Evolutionary conservation across 495 filamentous ascomycete species (phyloP), one percentile per base, ranked within the genome.

Genomic region (Aeminium ludgeri): DNA sequence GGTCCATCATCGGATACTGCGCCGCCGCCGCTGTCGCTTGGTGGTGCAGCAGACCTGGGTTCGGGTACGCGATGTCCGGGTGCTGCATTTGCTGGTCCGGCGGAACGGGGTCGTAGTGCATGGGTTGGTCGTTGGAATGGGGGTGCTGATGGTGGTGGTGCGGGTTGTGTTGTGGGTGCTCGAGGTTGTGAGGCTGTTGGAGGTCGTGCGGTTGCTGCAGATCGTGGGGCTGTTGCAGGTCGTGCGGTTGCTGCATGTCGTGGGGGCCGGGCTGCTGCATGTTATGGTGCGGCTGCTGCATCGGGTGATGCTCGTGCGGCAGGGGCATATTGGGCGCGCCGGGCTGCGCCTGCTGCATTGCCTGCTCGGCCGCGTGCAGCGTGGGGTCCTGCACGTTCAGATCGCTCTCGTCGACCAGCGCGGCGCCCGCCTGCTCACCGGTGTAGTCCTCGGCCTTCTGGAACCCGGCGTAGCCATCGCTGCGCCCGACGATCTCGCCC

Each of bases 401-500:
- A 27, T 46, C 47, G 28, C 23, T 43, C 16, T 41, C 43, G 34
- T 51, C 44, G 6, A 34, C 48, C 6, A 38, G 10, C 6, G 38
- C 38, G 2, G 30, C 34, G n/a, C 48, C 48, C 6, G 48, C 48
- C 18, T 39, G 34, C 32, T 46, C 43, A 15, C 48, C 48, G 8
- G 39, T 51, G 35, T 45, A 51, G 23, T 51, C 30, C n/a, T 46
- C 43, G 3, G 35, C 43, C 10, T 30, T 40, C 25, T 41, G 30
- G 12, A 33, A 51, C 1, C 44, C 48, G 19, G 32, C 38, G 17
- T 43, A 43, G 12, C 20, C 48, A 31, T 46, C 44, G 17, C 29
- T 19, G 12, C 43, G 38, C 4, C 43, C 38, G 15, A 51, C 25
- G 19, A 51, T 51, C 44, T 51, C 48, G 27, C 48, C 48, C 0